Percentiles rank a stretch among this genome's conserved stretches.
Conservation (phyloP, 2,329 filamentous ascomycete genomes). For the Trichophyton mentagrophytes region DNA sequence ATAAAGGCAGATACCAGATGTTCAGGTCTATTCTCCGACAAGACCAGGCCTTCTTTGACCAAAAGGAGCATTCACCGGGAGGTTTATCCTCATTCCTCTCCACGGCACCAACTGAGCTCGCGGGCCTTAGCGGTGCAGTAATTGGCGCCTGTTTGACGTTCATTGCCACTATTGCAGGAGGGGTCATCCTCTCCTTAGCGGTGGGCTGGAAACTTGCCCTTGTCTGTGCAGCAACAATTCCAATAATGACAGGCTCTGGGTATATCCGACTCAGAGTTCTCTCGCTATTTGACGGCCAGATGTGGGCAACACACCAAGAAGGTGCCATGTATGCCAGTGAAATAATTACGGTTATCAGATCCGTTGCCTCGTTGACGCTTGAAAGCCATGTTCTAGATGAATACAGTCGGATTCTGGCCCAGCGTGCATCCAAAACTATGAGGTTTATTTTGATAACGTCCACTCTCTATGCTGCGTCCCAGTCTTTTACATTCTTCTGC, state of each 20-base stretch:
- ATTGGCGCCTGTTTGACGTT: constrained; percentile 77
- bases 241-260: constrained; percentile 62
- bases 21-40: constrained; percentile 43
- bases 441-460: constrained; percentile 67
- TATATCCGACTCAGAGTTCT: constrained; percentile 80
- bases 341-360: constrained; percentile 82
- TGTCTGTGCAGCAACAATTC: constrained; percentile 67
- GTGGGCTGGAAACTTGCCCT: constrained; percentile 80
- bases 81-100: constrained; percentile 78
- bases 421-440: constrained; percentile 47
- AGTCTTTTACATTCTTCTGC: constrained; percentile 70
- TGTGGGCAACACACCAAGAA: constrained; percentile 64
- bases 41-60: constrained; percentile 40
- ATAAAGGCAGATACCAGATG: constrained; percentile 40
- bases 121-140: constrained; percentile 74
- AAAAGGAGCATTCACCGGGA: constrained; percentile 75
- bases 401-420: constrained; percentile 55
- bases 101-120: constrained; percentile 75
- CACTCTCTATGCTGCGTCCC: constrained; percentile 66
- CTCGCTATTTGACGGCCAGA: constrained; percentile 61
- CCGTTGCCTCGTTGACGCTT: constrained; percentile 77
- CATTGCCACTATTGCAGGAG: constrained; percentile 61
- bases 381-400: constrained; percentile 64
- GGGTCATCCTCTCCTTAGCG: constrained; percentile 54
- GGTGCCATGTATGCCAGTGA: constrained; percentile 84